Percentiles rank a stretch among this genome's conserved stretches.
Conservation (phyloP, 116 monocot genomes). For the Papilionanthe hybrid region DNA sequence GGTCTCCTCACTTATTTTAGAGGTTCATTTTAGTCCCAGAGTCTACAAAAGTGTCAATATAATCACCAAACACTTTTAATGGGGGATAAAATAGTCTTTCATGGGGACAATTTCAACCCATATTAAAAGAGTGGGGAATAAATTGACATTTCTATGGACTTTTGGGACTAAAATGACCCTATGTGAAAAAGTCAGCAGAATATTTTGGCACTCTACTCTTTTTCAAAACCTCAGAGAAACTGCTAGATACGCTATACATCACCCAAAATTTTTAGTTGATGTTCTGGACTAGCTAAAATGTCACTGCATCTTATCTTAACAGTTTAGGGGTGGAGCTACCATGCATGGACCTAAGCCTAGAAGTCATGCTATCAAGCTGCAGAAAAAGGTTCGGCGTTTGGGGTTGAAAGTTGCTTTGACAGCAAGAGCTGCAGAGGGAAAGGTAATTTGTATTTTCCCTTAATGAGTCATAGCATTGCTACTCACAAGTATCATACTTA, state of each 20-base stretch:
- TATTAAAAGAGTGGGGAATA: too few species aligned
- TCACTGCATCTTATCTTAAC: constrained; percentile 14
- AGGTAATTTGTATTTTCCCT: constrained; percentile 42
- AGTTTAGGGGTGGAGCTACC: constrained; percentile 85
- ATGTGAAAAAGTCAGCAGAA: too few species aligned
- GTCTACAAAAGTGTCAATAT: too few species aligned
- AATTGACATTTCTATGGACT: too few species aligned
- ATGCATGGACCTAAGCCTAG: constrained; percentile 96
- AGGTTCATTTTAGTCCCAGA: too few species aligned
- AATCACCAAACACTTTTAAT: too few species aligned
- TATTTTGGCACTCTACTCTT: too few species aligned
- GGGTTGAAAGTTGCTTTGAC: constrained; percentile 87
- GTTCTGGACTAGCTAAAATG: neutral
- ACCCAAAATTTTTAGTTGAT: neutral
- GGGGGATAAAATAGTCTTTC: too few species aligned
- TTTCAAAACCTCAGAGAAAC: neutral
- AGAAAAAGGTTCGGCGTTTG: constrained; percentile 82
- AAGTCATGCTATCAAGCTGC: constrained; percentile 94
- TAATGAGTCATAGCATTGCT: neutral
- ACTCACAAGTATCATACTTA: neutral
- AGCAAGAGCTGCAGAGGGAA: constrained; percentile 83
- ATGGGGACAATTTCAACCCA: too few species aligned
- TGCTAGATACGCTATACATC: neutral
- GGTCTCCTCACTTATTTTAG: too few species aligned
- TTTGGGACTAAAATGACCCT: too few species aligned